Conservation (phyloP, 169 alveolate genomes). For the Eimeria brunetti region DNA sequence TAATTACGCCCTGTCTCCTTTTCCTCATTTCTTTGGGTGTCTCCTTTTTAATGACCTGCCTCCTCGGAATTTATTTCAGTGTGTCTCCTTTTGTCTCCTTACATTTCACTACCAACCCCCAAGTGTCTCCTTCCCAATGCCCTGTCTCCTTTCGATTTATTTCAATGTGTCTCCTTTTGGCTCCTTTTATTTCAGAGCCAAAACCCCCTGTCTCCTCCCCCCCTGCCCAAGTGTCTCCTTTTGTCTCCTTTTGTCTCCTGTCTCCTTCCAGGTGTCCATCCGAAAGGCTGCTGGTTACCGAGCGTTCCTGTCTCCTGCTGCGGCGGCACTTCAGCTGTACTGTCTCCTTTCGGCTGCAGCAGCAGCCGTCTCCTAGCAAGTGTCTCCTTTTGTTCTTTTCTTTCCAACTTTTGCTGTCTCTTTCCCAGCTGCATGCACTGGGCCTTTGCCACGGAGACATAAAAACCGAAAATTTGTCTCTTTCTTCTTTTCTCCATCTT, state of each 20-base stretch:
- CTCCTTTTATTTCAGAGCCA: too few relatives aligned
- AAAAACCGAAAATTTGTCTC: constrained; percentile 89
- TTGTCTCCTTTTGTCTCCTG: not conserved
- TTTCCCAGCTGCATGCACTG: constrained; percentile 87
- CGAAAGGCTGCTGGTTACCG: constrained; percentile 35
- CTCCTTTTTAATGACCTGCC: too few relatives aligned
- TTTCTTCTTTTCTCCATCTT: constrained; percentile 88
- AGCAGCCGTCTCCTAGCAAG: constrained; percentile 85
- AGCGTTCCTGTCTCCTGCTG: constrained; percentile 72
- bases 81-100: too few relatives aligned
- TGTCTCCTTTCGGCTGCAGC: constrained; percentile 86
- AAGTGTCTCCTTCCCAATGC: too few relatives aligned
- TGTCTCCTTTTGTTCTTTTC: constrained; percentile 89
- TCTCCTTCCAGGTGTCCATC: constrained; percentile 66
- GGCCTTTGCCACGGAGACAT: constrained; percentile 91
- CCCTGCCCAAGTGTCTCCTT: too few relatives aligned
- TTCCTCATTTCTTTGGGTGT: too few relatives aligned
- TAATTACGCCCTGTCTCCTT: too few relatives aligned
- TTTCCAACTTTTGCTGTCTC: constrained; percentile 88
- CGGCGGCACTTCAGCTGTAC: constrained; percentile 87
- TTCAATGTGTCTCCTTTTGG: too few relatives aligned
- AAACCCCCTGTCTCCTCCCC: too few relatives aligned
- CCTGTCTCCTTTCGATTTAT: not conserved
- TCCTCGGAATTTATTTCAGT: too few relatives aligned
- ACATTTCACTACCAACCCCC: too few relatives aligned